These are phyloP conservation scores for Ophiostoma montium DNA, from an alignment of 2,329 filamentous ascomycete genomes.

Conservation along the genomic window DNA sequence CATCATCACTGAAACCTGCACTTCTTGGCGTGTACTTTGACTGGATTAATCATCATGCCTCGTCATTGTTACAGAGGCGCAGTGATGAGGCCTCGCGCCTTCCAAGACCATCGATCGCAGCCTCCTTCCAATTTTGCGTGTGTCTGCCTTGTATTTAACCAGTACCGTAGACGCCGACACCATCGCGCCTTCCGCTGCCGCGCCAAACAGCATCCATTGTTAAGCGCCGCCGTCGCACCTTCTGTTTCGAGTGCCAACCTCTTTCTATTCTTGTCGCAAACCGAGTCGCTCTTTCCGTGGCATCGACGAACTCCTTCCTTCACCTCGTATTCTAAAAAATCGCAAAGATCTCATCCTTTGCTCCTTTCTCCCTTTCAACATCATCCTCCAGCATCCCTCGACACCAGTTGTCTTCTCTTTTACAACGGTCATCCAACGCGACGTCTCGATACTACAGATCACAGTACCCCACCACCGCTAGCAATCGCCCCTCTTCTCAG, in stretches of 20 bases:
- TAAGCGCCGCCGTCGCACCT: constrained; percentile 11
- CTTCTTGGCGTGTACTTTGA: neutral
- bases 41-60: neutral
- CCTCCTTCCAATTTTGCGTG: neutral
- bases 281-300: no score
- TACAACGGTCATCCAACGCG: no score
- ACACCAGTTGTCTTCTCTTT: no score
- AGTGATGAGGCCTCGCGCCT: neutral
- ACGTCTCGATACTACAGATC: no score
- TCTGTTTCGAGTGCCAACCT: neutral
- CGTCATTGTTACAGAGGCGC: neutral
- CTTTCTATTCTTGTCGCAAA: constrained; percentile 7
- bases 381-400: no score
- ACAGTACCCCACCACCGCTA: no score
- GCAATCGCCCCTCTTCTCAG: no score
- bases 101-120: neutral
- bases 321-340: no score
- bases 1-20: neutral
- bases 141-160: neutral
- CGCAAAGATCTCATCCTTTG: no score
- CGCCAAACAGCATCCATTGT: constrained; percentile 11
- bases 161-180: neutral
- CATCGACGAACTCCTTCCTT: no score
- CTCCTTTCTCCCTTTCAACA: no score
- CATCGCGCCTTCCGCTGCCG: constrained; percentile 4